A percentile compares a stretch with the other conserved stretches of the same genome.
Evolutionary conservation across 257 asterid species (phyloP).

Genomic region (Hygrophila difformis): DNA sequence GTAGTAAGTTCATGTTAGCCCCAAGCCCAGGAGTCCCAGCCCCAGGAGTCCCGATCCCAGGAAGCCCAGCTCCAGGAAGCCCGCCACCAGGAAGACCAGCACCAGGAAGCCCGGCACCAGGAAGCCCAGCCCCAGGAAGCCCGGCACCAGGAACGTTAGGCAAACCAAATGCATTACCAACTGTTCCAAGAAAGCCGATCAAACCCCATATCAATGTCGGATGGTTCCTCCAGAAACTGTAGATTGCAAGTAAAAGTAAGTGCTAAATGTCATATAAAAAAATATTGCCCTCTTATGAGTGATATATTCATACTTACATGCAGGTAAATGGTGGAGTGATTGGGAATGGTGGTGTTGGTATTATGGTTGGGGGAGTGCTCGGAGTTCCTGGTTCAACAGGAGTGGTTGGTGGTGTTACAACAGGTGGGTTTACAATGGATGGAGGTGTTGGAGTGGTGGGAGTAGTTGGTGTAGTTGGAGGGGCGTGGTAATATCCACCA

Average conservation of each 20-base stretch:
- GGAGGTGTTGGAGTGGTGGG: constrained; percentile 20
- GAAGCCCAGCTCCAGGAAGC: constrained; percentile 32
- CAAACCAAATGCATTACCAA: constrained; percentile 37
- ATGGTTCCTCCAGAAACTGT: constrained; percentile 62
- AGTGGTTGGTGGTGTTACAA: constrained; percentile 21
- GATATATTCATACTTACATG: constrained; percentile 44
- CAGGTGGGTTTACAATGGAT: constrained; percentile 10
- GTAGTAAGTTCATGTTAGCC: constrained; percentile 40
- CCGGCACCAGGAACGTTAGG: constrained; percentile 3
- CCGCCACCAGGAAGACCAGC: too few species aligned
- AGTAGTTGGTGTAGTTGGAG: constrained; percentile 29
- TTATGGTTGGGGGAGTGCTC: constrained; percentile 29
- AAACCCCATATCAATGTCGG: constrained; percentile 47
- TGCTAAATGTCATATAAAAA: background rate
- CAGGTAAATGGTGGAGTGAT: constrained; percentile 86
- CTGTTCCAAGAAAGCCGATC: constrained; percentile 39
- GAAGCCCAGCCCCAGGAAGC: constrained; percentile 32
- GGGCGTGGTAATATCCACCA: constrained; percentile 28
- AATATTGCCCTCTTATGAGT: background rate
- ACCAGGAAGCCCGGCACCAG: too few species aligned
- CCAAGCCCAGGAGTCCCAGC: constrained; percentile 29
- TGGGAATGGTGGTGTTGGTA: constrained; percentile 56
- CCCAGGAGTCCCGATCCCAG: too few species aligned
- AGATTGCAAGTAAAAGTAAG: constrained; percentile 4
- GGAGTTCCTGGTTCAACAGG: constrained; percentile 40